phyloP scores from a whole-genome alignment of 2,329 filamentous ascomycete genomes.

The Ascochyta clinopodiicola region DNA sequence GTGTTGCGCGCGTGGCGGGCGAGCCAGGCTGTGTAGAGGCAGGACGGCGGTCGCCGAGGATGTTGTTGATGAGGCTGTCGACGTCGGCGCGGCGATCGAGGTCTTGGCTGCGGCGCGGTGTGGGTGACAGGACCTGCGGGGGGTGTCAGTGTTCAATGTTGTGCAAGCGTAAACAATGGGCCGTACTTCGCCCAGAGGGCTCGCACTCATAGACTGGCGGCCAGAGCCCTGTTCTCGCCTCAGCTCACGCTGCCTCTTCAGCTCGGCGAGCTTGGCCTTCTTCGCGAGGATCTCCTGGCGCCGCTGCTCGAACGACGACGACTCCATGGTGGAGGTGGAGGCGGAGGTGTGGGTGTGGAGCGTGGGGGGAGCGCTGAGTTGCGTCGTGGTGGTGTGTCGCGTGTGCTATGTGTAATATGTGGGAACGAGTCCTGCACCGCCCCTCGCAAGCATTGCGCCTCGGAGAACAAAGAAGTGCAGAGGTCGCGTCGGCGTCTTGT shows the following conservation, averaged over 20 bases:
- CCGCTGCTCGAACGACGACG: constrained; percentile 75
- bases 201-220: constrained; percentile 67
- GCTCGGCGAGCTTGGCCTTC: constrained; percentile 93
- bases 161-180: too few species aligned
- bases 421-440: constrained; percentile 10
- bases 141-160: constrained; percentile 14
- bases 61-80: constrained; percentile 82
- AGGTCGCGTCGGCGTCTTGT: constrained; percentile 1
- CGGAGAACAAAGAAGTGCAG: not conserved
- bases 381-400: not conserved
- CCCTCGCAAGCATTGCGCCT: constrained; percentile 15
- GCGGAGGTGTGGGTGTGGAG: constrained; percentile 7
- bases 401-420: not conserved
- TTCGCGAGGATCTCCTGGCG: constrained; percentile 97
- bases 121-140: constrained; percentile 70
- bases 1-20: constrained; percentile 64
- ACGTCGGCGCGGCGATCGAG: constrained; percentile 71
- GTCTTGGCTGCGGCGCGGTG: constrained; percentile 68
- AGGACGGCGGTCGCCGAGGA: constrained; percentile 80
- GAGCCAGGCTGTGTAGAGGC: constrained; percentile 67
- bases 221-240: constrained; percentile 75
- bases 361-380: not conserved
- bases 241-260: constrained; percentile 89
- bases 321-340: constrained; percentile 36
- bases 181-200: constrained; percentile 72